A percentile compares a stretch with the other conserved stretches of the same genome.
These are phyloP conservation scores for Aspergillus quadrilineatus DNA, from an alignment of 2,329 filamentous ascomycete species.

Conservation along the genomic window DNA sequence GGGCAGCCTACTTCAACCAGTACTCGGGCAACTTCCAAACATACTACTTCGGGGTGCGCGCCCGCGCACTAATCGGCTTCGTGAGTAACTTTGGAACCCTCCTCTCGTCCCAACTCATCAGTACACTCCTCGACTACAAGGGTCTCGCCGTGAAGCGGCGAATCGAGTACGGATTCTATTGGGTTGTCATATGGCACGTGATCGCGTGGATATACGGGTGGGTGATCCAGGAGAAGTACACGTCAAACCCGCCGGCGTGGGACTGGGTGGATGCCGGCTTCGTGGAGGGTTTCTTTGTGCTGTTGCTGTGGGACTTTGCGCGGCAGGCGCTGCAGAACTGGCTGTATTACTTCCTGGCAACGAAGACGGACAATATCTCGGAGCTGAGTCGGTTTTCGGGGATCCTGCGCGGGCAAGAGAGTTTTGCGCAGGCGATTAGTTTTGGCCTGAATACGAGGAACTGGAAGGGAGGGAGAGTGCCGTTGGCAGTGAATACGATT, in stretches of 20 bases:
- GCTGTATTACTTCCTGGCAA: conserved; percentile 57
- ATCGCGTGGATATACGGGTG: not conserved
- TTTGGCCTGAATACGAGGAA: conserved; percentile 46
- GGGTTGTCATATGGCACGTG: not conserved
- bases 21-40: conserved; percentile 1
- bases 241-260: not conserved
- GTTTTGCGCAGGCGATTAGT: conserved; percentile 46
- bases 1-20: not conserved
- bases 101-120: not conserved
- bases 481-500: conserved; percentile 43
- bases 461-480: conserved; percentile 45
- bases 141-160: not conserved
- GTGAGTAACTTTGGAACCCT: not conserved
- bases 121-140: not conserved
- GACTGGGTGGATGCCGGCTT: conserved; percentile 1
- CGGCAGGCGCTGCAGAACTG: conserved; percentile 56
- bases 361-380: conserved; percentile 57
- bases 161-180: not conserved
- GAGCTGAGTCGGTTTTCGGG: conserved; percentile 47
- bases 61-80: not conserved
- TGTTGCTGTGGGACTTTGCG: conserved; percentile 37
- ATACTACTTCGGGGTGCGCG: not conserved
- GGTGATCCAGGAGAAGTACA: not conserved
- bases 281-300: not conserved
- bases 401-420: conserved; percentile 47